Evolutionary conservation across 208 protist genomes (phyloP).

Genomic region (Leishmania guyanensis): DNA sequence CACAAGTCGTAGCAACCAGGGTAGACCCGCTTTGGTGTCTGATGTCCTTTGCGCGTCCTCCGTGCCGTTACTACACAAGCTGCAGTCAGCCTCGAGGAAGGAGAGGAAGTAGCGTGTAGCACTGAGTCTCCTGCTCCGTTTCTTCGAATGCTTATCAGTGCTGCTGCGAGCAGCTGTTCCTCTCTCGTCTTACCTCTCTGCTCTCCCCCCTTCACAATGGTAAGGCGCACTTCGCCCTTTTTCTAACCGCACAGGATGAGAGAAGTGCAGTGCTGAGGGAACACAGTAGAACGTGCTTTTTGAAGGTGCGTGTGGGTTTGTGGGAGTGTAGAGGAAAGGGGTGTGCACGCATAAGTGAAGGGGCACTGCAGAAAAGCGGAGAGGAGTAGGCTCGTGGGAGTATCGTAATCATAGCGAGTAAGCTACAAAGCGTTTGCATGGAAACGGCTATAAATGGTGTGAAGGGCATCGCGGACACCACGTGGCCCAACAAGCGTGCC

Average conservation of each 20-base stretch:
- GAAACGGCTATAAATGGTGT: neutral
- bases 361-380: neutral
- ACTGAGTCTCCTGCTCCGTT: no score
- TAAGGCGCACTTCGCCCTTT: no score
- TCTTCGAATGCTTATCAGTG: neutral
- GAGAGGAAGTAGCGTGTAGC: no score
- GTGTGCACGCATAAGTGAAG: neutral
- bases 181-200: neutral
- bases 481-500: neutral
- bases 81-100: neutral
- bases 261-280: neutral
- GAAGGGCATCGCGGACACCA: neutral
- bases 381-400: neutral
- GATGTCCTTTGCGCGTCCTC: neutral
- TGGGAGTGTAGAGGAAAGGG: neutral
- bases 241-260: no score
- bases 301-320: neutral
- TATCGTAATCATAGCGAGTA: neutral
- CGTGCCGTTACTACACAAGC: neutral
- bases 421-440: no score
- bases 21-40: neutral
- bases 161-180: neutral
- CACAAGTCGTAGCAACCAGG: neutral
- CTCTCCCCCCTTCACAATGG: neutral
- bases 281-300: no score